A percentile compares a stretch with the other conserved stretches of the same genome.
phyloP scores from a whole-genome alignment of 495 filamentous ascomycete genomes.

The Neurospora sp. region DNA sequence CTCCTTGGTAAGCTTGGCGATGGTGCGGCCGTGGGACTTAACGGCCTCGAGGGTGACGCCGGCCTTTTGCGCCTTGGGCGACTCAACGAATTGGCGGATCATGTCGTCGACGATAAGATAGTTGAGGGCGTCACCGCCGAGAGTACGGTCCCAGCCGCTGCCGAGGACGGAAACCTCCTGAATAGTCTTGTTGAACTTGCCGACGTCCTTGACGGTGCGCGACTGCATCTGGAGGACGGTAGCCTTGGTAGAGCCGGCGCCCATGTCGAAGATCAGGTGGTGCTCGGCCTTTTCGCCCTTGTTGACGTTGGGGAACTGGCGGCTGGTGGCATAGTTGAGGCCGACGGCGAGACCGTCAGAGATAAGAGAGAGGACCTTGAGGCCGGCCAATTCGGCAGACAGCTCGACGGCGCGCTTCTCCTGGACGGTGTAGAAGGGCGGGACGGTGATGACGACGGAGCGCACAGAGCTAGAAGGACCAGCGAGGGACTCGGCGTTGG shows the following conservation, averaged over 20 bases:
- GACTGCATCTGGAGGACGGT: slow-evolving; percentile 86
- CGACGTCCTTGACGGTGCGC: slow-evolving; percentile 80
- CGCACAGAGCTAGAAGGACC: slow-evolving; percentile 64
- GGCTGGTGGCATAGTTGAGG: slow-evolving; percentile 84
- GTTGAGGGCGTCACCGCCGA: slow-evolving; percentile 88
- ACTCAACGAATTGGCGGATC: slow-evolving; percentile 63
- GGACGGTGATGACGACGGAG: slow-evolving; percentile 82
- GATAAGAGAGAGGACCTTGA: slow-evolving; percentile 74
- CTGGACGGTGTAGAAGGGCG: slow-evolving; percentile 80
- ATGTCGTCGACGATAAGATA: slow-evolving; percentile 80
- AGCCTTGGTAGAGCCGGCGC: slow-evolving; percentile 94
- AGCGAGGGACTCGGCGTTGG: slow-evolving; percentile 76
- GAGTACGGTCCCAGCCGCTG: slow-evolving; percentile 74
- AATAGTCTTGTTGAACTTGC: slow-evolving; percentile 90
- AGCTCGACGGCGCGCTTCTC: slow-evolving; percentile 75
- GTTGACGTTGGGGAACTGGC: slow-evolving; percentile 75
- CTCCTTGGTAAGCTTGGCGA: slow-evolving; percentile 84
- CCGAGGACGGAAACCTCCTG: slow-evolving; percentile 87
- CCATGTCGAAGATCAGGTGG: slow-evolving; percentile 96
- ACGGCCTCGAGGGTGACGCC: slow-evolving; percentile 50
- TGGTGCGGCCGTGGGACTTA: slow-evolving; percentile 67
- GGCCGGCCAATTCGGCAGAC: slow-evolving; percentile 77
- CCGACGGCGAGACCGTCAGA: slow-evolving; percentile 90
- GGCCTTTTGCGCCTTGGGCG: slow-evolving; percentile 57
- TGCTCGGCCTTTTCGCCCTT: slow-evolving; percentile 83